Percentiles rank a stretch among this genome's conserved stretches.
These are phyloP conservation scores for Caulochytrium protostelioides DNA, from an alignment of 371 early-diverging fungal genomes.

Conservation along the genomic window DNA sequence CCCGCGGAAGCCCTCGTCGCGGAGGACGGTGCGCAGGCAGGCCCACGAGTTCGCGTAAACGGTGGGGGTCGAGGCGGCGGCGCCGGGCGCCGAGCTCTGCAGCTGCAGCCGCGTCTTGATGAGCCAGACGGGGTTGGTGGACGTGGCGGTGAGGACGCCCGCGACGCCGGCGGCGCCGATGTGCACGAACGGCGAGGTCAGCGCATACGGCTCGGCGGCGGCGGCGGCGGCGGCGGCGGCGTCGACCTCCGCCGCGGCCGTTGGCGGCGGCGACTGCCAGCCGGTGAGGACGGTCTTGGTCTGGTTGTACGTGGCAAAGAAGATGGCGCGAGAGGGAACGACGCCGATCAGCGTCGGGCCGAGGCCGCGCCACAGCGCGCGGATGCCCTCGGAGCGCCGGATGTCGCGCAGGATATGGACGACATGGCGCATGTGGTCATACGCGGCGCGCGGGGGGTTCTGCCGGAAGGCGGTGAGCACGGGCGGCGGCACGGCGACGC, in stretches of 20 bases:
- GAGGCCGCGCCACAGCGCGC: conserved; percentile 75
- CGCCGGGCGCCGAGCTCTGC: not conserved
- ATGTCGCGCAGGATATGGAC: conserved; percentile 7
- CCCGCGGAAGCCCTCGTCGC: conserved; percentile 56
- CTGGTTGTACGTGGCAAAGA: not conserved
- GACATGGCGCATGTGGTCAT: conserved; percentile 8
- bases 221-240: not conserved
- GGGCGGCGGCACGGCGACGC: too few relatives aligned
- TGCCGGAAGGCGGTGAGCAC: too few relatives aligned
- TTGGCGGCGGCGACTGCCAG: too few relatives aligned
- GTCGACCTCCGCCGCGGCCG: not conserved
- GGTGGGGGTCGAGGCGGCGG: too few relatives aligned
- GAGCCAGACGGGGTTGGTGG: conserved; percentile 90
- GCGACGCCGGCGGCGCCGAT: conserved; percentile 62
- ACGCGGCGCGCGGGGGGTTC: conserved; percentile 8
- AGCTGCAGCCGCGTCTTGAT: conserved; percentile 65
- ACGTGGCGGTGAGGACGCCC: conserved; percentile 53
- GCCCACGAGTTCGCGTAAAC: conserved; percentile 59
- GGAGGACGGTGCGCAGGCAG: conserved; percentile 41
- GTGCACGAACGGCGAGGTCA: conserved; percentile 26
- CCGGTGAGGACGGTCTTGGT: not conserved
- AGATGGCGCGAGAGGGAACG: conserved; percentile 32
- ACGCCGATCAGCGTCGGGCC: conserved; percentile 84
- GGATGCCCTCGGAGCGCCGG: conserved; percentile 40
- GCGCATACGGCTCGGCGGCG: not conserved